phyloP scores from a whole-genome alignment of 306 rosid species.

The Trifolium pratense region DNA sequence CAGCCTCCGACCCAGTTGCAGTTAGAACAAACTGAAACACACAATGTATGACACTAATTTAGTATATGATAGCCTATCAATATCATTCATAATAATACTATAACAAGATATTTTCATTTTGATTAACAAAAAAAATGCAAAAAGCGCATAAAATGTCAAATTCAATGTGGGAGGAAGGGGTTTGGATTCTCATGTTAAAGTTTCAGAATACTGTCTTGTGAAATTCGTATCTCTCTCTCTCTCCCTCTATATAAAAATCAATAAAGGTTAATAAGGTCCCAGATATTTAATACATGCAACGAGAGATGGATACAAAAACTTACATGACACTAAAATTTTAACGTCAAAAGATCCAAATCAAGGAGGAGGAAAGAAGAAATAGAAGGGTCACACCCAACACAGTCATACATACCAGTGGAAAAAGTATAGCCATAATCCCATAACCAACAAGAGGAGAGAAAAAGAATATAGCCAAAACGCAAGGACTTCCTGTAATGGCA shows the following conservation, averaged over 20 bases:
- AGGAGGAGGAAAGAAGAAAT: constrained; percentile 25
- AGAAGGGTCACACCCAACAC: constrained; percentile 18
- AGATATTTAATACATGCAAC: not conserved
- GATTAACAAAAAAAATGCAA: constrained; percentile 9
- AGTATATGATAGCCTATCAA: no score
- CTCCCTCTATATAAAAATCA: not conserved
- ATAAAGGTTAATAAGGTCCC: not conserved
- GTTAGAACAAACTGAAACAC: constrained; percentile 88
- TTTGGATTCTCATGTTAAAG: not conserved
- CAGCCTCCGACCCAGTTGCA: constrained; percentile 79
- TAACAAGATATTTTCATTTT: constrained; percentile 24
- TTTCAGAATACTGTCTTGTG: not conserved
- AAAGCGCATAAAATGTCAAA: not conserved
- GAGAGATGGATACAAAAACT: constrained; percentile 3
- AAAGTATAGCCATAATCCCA: constrained; percentile 88
- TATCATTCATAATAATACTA: constrained; percentile 19
- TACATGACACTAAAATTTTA: not conserved
- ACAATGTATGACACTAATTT: not conserved
- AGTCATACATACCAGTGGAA: constrained; percentile 70
- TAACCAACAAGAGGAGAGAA: constrained; percentile 90
- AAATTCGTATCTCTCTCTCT: not conserved
- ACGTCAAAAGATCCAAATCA: constrained; percentile 3
- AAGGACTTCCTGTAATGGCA: constrained; percentile 85
- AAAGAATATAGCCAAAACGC: constrained; percentile 79
- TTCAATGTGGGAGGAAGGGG: constrained; percentile 20